A percentile compares a stretch with the other conserved stretches of the same genome.
phyloP scores from a whole-genome alignment of 1,284 basidiomycete genomes.

The Athelia psychrophila region DNA sequence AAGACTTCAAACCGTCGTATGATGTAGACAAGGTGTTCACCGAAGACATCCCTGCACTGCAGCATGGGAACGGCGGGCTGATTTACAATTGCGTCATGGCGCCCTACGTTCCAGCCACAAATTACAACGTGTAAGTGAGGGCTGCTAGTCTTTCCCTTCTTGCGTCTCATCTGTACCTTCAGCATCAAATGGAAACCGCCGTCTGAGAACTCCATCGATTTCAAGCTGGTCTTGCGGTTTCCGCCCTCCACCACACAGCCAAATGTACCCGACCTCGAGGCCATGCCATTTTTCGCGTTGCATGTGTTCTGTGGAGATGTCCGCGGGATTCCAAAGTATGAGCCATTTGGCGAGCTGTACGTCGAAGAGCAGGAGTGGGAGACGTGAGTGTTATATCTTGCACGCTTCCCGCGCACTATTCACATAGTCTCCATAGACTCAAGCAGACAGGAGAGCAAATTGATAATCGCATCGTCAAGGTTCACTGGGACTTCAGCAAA shows the following conservation, averaged over 20 bases:
- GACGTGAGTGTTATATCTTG: slow-evolving; percentile 48
- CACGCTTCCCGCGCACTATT: slow-evolving; percentile 4
- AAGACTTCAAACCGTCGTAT: slow-evolving; percentile 89
- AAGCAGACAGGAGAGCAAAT: slow-evolving; percentile 84
- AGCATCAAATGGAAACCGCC: slow-evolving; percentile 99
- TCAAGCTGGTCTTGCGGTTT: slow-evolving; percentile 92
- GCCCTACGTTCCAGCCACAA: slow-evolving; percentile 88
- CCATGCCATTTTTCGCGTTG: slow-evolving; percentile 87
- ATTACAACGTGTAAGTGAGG: slow-evolving; percentile 77
- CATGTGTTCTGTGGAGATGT: slow-evolving; percentile 78
- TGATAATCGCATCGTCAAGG: slow-evolving; percentile 94
- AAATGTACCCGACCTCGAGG: slow-evolving; percentile 70
- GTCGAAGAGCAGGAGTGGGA: slow-evolving; percentile 95
- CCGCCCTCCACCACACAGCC: slow-evolving; percentile 61
- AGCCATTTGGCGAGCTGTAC: slow-evolving; percentile 85
- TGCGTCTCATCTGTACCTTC: slow-evolving; percentile 8
- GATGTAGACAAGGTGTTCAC: slow-evolving; percentile 83
- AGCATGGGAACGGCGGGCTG: slow-evolving; percentile 94
- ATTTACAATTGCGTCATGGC: slow-evolving; percentile 94
- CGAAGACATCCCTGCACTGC: slow-evolving; percentile 82
- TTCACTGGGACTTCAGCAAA: slow-evolving; percentile 77
- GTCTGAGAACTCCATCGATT: slow-evolving; percentile 97
- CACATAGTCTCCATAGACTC: slow-evolving; percentile 49
- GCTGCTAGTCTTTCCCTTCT: background rate
- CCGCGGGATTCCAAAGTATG: slow-evolving; percentile 58